Conservation (phyloP, 1,284 basidiomycete species). For the Sporisorium exsertum region DNA sequence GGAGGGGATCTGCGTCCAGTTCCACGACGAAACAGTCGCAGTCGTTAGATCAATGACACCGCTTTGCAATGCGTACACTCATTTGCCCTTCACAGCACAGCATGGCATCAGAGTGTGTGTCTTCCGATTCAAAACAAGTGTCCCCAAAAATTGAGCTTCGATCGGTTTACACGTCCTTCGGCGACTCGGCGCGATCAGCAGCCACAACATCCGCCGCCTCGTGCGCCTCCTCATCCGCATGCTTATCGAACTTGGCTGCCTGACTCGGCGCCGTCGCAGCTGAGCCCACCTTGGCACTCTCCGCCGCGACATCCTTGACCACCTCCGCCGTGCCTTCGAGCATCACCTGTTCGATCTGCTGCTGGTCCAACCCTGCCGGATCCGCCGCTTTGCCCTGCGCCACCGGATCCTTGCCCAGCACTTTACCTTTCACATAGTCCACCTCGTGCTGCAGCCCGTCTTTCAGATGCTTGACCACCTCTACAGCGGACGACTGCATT, state of each 20-base stretch:
- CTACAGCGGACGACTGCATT: conserved; percentile 27
- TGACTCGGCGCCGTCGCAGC: conserved; percentile 16
- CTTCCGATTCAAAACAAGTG: too few relatives aligned
- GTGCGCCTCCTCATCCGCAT: conserved; percentile 49
- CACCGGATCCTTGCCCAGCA: conserved; percentile 18
- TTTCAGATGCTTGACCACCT: conserved; percentile 28
- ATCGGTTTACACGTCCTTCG: conserved; percentile 2
- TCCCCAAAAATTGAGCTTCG: background rate
- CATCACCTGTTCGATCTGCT: conserved; percentile 56
- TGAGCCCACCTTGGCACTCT: background rate
- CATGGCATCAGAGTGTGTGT: background rate
- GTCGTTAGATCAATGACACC: background rate
- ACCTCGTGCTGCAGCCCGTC: conserved; percentile 37
- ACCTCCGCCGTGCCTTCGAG: conserved; percentile 52
- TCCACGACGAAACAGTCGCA: background rate
- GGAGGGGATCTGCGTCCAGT: conserved; percentile 23
- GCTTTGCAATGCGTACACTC: background rate
- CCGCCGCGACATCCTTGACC: conserved; percentile 1
- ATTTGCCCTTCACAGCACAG: background rate
- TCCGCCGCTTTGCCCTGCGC: conserved; percentile 26
- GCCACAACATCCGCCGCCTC: conserved; percentile 43
- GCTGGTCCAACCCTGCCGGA: conserved; percentile 54
- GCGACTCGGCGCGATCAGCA: conserved; percentile 22
- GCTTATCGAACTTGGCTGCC: conserved; percentile 18
- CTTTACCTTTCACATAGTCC: conserved; percentile 30